These are phyloP conservation scores for Cercospora canescens DNA, from an alignment of 2,329 filamentous ascomycete species.

Conservation along the genomic window DNA sequence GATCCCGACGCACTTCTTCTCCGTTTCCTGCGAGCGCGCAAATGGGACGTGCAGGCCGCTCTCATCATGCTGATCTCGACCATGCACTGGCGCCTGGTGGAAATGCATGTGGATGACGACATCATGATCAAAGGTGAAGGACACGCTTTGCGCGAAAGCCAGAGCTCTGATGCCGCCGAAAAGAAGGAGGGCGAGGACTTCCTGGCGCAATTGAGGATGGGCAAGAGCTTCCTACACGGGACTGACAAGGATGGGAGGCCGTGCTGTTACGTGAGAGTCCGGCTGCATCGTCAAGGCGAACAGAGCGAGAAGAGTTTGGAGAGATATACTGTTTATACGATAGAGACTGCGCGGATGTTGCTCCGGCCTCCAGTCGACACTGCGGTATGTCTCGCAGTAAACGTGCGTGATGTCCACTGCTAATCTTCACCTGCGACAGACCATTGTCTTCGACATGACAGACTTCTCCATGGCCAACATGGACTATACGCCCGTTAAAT, in stretches of 20 bases:
- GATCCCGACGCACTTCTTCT: conserved; percentile 83
- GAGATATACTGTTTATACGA: conserved; percentile 87
- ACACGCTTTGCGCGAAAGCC: conserved; percentile 60
- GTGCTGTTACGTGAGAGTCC: conserved; percentile 80
- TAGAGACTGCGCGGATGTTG: conserved; percentile 89
- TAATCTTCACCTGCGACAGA: conserved; percentile 51
- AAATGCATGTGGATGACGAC: conserved; percentile 86
- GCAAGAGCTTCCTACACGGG: conserved; percentile 92
- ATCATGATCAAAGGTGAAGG: conserved; percentile 78
- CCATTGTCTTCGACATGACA: conserved; percentile 94
- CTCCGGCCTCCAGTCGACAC: conserved; percentile 82
- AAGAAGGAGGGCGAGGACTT: conserved; percentile 78
- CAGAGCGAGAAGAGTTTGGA: conserved; percentile 82
- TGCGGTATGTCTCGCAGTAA: conserved; percentile 63
- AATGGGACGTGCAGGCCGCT: conserved; percentile 94
- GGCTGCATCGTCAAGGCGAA: conserved; percentile 78
- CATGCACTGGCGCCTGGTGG: conserved; percentile 82
- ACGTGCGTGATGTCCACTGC: background rate
- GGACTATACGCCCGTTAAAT: conserved; percentile 97
- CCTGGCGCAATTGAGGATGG: conserved; percentile 78
- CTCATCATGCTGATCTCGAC: conserved; percentile 93
- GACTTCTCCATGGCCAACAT: conserved; percentile 93
- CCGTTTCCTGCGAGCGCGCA: conserved; percentile 82
- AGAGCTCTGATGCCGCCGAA: conserved; percentile 58
- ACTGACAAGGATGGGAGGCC: conserved; percentile 80